These are phyloP conservation scores for Acanthamoeba royreba DNA, from an alignment of 208 protist species.

Conservation along the genomic window DNA sequence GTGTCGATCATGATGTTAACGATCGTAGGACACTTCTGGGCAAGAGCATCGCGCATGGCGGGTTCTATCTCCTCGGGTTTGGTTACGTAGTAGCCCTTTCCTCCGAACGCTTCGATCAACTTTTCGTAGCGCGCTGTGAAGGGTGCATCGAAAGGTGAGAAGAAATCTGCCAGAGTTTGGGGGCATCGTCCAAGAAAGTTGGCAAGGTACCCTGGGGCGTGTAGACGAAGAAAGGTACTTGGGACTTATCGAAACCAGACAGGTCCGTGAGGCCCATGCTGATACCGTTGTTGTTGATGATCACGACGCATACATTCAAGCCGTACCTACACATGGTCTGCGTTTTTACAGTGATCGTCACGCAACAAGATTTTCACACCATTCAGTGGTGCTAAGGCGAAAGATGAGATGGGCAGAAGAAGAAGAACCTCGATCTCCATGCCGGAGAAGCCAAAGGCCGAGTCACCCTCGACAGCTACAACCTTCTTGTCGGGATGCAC, in stretches of 20 bases:
- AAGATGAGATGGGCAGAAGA: not conserved
- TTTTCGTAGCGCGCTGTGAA: conserved; percentile 38
- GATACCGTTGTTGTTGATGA: conserved; percentile 67
- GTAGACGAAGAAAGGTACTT: conserved; percentile 36
- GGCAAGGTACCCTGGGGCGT: not conserved
- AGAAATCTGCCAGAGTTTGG: not conserved
- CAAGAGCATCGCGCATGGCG: not conserved
- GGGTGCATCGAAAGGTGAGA: not conserved
- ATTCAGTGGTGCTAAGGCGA: too few species aligned
- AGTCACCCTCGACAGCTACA: conserved; percentile 63
- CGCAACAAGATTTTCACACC: not conserved
- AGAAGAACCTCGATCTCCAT: conserved; percentile 45
- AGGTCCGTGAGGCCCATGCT: conserved; percentile 48
- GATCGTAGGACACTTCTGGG: conserved; percentile 32
- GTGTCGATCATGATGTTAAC: conserved; percentile 50
- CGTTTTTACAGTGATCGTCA: too few species aligned
- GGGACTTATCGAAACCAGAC: not conserved
- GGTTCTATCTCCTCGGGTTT: conserved; percentile 34
- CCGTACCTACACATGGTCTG: conserved; percentile 45
- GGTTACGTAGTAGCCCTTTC: conserved; percentile 44
- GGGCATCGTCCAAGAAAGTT: not conserved
- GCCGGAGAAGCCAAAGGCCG: conserved; percentile 58
- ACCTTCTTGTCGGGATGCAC: conserved; percentile 10
- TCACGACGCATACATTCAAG: conserved; percentile 46
- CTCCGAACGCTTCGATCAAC: conserved; percentile 20